These are phyloP conservation scores for Fusarium newnesense DNA, from an alignment of 2,329 filamentous ascomycete species.

Conservation along the genomic window DNA sequence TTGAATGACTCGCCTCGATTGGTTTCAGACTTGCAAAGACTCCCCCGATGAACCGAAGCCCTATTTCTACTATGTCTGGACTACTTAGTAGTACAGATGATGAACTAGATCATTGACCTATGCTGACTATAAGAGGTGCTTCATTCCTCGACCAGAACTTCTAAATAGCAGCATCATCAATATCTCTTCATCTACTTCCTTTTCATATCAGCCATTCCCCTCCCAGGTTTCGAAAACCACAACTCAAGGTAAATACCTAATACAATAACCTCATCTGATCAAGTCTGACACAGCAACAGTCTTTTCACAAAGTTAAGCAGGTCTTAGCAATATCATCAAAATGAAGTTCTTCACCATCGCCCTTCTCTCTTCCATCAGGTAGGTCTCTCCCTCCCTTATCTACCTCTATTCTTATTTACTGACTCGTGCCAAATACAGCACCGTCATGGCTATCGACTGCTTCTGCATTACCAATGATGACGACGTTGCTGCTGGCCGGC, in stretches of 20 bases:
- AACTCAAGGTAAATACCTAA: fast-evolving
- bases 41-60: fast-evolving
- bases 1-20: fast-evolving
- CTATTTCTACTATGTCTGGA: fast-evolving
- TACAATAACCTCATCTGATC: fast-evolving
- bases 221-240: fast-evolving
- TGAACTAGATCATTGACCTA: fast-evolving
- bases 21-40: neutral
- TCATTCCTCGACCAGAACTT: fast-evolving
- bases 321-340: neutral
- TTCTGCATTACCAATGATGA: neutral
- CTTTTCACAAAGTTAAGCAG: neutral
- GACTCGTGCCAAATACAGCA: fast-evolving
- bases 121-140: neutral
- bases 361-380: neutral
- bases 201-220: fast-evolving
- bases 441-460: neutral
- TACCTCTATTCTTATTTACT: neutral
- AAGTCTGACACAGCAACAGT: fast-evolving
- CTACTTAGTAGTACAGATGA: fast-evolving
- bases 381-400: neutral
- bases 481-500: neutral
- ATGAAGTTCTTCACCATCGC: neutral
- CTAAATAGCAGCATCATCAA: too few species aligned
- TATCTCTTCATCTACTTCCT: fast-evolving